Evolutionary conservation across 2,329 filamentous ascomycete genomes (phyloP), one percentile per base, ranked within the genome.

Genomic region (Fusarium denticulatum): DNA sequence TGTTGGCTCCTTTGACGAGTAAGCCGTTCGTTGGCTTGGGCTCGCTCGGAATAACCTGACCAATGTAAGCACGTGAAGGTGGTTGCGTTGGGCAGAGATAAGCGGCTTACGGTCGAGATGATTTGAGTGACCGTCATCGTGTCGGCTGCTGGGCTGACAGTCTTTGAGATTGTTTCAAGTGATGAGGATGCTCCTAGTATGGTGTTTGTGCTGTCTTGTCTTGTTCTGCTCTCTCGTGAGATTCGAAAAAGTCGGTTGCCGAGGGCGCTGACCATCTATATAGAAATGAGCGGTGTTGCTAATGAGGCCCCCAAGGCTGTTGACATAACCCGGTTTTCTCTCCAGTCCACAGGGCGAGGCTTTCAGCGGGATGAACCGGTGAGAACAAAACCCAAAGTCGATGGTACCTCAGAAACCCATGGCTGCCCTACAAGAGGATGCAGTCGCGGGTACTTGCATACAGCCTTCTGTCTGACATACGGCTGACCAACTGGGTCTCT

Each of bases 71-170:
- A 60, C 37, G 11, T 18, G 16, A 42, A 15, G 1, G 20, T 40
- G 18, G 6, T 3, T 20, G 28, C 22, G n/a, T 32, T 32, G 12
- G 26, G 16, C 7, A 20, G 37, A 36, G 34, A n/a, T 37, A 15
- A 26, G 34, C 20, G 11, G 30, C 53, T 40, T 36, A 63, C 60
- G 5, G 60, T 16, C 22, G 53, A 60, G n/a, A 63, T 26, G 13
- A 37, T 45, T 37, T 63, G 53, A 22, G 53, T 60, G n/a, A 60
- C 42, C 15, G 60, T 46, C 53, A 63, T 63, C 28, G 26, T 63
- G 40, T 12, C 20, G 24, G 40, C 14, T 18, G 14, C 20, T 32
- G 9, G 34, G n/a, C 32, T 42, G 37, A 43, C 22, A 28, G 28
- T 30, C 32, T 36, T 28, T 14, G 2, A 37, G 42, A 13, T 42